Evolutionary conservation across 169 alveolate genomes (phyloP).

Genomic region (Eimeria maxima): DNA sequence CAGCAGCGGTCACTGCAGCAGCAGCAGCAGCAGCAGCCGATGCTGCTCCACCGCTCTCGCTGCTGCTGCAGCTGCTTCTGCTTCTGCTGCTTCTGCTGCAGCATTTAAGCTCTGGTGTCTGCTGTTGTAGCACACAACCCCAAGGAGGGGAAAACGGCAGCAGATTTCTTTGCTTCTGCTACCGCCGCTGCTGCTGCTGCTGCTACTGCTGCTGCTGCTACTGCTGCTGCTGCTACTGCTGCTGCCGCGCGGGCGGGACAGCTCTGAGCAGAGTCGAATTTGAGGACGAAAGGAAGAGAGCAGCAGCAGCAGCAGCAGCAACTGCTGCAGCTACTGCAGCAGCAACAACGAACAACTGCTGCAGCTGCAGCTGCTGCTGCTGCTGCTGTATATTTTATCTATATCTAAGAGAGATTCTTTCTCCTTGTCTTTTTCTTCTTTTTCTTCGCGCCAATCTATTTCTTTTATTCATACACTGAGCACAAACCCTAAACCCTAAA

Average conservation of each 20-base stretch:
- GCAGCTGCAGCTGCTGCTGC: too few species aligned
- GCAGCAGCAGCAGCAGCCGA: too few species aligned
- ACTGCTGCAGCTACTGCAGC: too few species aligned
- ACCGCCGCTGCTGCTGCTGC: background rate
- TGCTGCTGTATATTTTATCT: background rate
- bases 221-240: too few species aligned
- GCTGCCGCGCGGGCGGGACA: too few species aligned
- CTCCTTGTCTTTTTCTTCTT: constrained; percentile 55
- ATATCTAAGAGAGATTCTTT: constrained; percentile 46
- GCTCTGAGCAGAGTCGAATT: too few species aligned
- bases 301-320: too few species aligned
- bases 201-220: constrained; percentile 5
- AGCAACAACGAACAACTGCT: too few species aligned
- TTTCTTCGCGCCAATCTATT: constrained; percentile 38
- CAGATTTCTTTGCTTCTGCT: background rate
- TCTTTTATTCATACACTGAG: constrained; percentile 74
- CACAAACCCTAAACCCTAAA: constrained; percentile 10
- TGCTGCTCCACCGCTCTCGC: background rate
- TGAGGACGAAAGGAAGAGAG: too few species aligned
- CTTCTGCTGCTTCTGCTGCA: too few species aligned
- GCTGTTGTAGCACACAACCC: background rate
- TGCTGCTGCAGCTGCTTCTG: background rate
- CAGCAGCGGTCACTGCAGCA: background rate
- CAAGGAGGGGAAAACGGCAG: background rate
- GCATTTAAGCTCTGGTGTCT: background rate